Evolutionary conservation across 208 protist species (phyloP), one percentile per base, ranked within the genome.

Genomic region (Leptomonas pyrrhocoris): DNA sequence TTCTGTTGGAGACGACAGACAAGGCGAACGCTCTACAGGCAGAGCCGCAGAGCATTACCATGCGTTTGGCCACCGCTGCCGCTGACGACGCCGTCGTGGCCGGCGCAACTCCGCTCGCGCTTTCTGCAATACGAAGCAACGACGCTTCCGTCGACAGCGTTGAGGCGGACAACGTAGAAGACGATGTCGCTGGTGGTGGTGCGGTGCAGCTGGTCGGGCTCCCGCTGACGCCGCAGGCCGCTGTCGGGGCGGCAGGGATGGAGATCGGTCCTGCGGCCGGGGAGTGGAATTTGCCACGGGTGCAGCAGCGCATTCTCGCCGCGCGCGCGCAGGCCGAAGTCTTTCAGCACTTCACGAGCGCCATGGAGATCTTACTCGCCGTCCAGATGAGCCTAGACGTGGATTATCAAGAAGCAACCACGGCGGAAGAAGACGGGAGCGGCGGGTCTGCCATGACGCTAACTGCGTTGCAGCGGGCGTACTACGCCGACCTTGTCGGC

Each of bases 371-470:
- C 16, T 28, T 83, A 30, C 43, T 79, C 2, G 42, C 64, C 9
- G 73, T 79, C 11, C 77, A 83, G 46, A 76, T 81, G 71, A 77
- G 68, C 34, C 53, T 81, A 6, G 72, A 81, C 28, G 48, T 40
- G 43, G 68, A 75, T 61, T 74, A 74, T 42, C 59, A 66, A 27
- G 66, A 60, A 21, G 65, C 65, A 19, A 56, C 16, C 15, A 36
- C 9, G 28, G 25, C 19, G 3, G 51, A 45, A 3, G 34, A 31
- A 18, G 11, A 27, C n/a, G 27, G 43, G 28, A 18, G 16, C n/a
- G 19, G 18, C 23, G 16, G 27, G 6, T 36, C 60, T 12, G 49
- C 16, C 48, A 56, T 64, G 55, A 23, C 7, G 15, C 60, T 79
- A 11, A 68, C 50, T 16, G 59, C 64, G 18, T 28, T 46, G 43